Evolutionary conservation across 2,329 filamentous ascomycete species (phyloP).

Genomic region (Neurospora sp.): DNA sequence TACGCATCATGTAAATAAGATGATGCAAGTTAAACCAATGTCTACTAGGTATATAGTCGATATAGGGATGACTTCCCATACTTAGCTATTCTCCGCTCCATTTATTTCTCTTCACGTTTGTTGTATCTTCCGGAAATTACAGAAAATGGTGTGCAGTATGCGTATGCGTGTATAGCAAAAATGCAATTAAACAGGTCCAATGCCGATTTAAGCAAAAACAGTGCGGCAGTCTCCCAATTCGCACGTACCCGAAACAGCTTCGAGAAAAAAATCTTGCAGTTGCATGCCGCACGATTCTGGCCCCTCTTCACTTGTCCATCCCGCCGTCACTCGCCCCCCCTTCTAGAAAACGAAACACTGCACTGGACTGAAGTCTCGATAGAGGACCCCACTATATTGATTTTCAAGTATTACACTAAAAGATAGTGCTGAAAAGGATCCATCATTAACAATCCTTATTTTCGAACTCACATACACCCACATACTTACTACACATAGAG

Average conservation of each 20-base stretch:
- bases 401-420: neutral
- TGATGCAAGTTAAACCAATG: neutral
- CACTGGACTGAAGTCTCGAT: neutral
- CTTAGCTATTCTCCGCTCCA: neutral
- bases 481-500: neutral
- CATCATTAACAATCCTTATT: neutral
- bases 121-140: neutral
- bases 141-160: neutral
- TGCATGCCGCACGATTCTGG: neutral
- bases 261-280: neutral
- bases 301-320: neutral
- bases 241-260: neutral
- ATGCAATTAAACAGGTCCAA: neutral
- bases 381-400: neutral
- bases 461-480: neutral
- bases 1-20: neutral
- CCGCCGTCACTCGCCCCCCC: neutral
- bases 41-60: too few species aligned
- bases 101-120: neutral
- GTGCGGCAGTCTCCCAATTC: neutral
- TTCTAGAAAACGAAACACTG: neutral
- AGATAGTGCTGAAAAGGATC: neutral
- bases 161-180: neutral
- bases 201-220: neutral
- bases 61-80: accelerated